A percentile compares a stretch with the other conserved stretches of the same genome.
Evolutionary conservation across 192 early-diverging fungal genomes (phyloP).

Genomic region (Podochytrium sp.): DNA sequence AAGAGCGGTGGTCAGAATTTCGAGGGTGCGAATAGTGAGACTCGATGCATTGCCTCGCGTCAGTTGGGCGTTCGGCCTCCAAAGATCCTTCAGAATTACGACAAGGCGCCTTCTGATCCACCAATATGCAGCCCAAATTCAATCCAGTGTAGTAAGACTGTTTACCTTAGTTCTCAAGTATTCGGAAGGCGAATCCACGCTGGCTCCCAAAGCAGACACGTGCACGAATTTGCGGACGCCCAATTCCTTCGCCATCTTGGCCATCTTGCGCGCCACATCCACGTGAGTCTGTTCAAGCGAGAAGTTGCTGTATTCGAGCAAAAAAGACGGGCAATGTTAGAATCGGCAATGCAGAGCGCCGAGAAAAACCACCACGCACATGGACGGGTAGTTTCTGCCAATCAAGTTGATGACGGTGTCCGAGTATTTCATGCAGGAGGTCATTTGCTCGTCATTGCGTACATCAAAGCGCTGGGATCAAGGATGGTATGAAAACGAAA

Average conservation of each 20-base stretch:
- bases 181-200: slow-evolving; percentile 71
- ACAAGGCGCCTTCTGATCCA: too few relatives aligned
- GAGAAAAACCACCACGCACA: slow-evolving; percentile 44
- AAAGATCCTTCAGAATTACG: too few relatives aligned
- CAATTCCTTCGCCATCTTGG: slow-evolving; percentile 74
- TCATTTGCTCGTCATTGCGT: slow-evolving; percentile 82
- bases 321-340: background rate
- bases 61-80: too few relatives aligned
- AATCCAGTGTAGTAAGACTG: too few relatives aligned
- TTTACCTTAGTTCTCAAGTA: slow-evolving; percentile 86
- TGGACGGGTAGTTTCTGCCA: slow-evolving; percentile 89
- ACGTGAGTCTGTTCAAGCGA: slow-evolving; percentile 83
- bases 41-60: background rate
- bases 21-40: background rate
- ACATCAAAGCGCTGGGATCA: slow-evolving; percentile 91
- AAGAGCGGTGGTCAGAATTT: too few relatives aligned
- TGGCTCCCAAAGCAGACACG: slow-evolving; percentile 84
- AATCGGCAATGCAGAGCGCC: slow-evolving; percentile 3
- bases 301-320: slow-evolving; percentile 75
- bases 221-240: slow-evolving; percentile 89
- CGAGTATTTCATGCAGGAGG: slow-evolving; percentile 85
- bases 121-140: too few relatives aligned
- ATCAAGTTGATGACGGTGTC: slow-evolving; percentile 96
- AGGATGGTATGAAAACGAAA: too few relatives aligned
- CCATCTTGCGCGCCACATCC: slow-evolving; percentile 80